These are phyloP conservation scores for Spizellomyces sp. DNA, from an alignment of 192 early-diverging fungal genomes.

Conservation along the genomic window DNA sequence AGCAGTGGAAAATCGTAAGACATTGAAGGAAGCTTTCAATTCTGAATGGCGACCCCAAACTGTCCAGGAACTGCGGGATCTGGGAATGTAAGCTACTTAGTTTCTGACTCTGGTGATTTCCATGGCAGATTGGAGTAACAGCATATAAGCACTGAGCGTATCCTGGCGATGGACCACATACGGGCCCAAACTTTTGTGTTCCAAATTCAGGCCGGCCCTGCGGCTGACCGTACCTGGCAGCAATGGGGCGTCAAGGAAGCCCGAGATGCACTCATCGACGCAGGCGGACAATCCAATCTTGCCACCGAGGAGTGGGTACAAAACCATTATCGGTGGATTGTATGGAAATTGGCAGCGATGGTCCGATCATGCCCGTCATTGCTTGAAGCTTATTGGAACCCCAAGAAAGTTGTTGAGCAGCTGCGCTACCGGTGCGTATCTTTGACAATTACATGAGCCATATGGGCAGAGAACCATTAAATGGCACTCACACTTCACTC, in stretches of 20 bases:
- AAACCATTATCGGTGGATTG: slow-evolving; percentile 71
- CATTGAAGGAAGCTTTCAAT: too few species aligned
- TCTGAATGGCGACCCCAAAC: too few species aligned
- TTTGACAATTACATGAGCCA: neutral
- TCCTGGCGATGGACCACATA: too few species aligned
- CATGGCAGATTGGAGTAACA: too few species aligned
- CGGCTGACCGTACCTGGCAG: too few species aligned
- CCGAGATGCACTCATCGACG: slow-evolving; percentile 34
- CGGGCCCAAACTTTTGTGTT: too few species aligned
- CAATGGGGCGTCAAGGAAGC: slow-evolving; percentile 58
- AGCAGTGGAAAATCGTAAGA: too few species aligned
- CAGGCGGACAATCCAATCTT: slow-evolving; percentile 42
- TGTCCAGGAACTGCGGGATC: too few species aligned
- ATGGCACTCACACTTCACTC: neutral
- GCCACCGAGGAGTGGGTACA: slow-evolving; percentile 51
- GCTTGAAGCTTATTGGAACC: slow-evolving; percentile 42
- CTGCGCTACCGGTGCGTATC: slow-evolving; percentile 37
- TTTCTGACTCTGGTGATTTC: too few species aligned
- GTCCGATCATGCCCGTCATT: slow-evolving; percentile 55
- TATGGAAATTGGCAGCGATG: slow-evolving; percentile 73
- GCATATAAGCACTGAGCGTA: too few species aligned
- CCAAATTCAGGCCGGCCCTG: too few species aligned
- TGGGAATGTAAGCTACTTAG: too few species aligned
- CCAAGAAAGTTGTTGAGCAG: slow-evolving; percentile 50
- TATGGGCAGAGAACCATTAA: neutral